These are phyloP conservation scores for Leccinum arenicola DNA, from an alignment of 768 basidiomycete species.

Conservation along the genomic window DNA sequence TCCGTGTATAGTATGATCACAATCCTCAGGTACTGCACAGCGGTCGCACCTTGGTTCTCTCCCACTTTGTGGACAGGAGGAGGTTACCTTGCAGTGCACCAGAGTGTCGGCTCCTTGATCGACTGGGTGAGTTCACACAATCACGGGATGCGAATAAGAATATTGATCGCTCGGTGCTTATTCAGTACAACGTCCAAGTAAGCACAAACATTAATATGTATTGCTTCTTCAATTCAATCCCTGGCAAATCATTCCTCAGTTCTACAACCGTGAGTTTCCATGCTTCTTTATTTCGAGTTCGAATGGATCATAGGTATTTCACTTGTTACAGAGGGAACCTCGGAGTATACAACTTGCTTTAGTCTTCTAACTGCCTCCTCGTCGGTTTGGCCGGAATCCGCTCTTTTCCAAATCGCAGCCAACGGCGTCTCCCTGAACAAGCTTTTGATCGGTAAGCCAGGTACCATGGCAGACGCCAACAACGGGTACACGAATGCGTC, in stretches of 20 bases:
- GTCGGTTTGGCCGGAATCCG: slow-evolving; percentile 37
- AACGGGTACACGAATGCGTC: slow-evolving; percentile 55
- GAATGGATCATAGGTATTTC: neutral
- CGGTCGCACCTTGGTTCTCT: slow-evolving; percentile 45
- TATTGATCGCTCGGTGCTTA: too few relatives aligned
- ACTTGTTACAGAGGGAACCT: slow-evolving; percentile 29
- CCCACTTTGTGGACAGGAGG: slow-evolving; percentile 35
- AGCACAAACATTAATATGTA: neutral
- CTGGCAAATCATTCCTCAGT: neutral
- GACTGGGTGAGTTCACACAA: slow-evolving; percentile 36
- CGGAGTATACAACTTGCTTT: slow-evolving; percentile 37
- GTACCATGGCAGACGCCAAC: slow-evolving; percentile 43
- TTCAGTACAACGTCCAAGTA: neutral
- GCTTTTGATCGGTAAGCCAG: slow-evolving; percentile 75
- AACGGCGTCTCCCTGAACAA: slow-evolving; percentile 60
- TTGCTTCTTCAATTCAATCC: neutral
- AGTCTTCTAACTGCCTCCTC: slow-evolving; percentile 40
- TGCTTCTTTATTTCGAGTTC: neutral
- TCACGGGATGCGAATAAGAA: too few relatives aligned
- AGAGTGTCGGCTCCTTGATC: slow-evolving; percentile 39
- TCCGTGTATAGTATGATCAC: neutral
- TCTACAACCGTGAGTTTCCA: slow-evolving; percentile 15
- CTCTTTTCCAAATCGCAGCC: slow-evolving; percentile 45
- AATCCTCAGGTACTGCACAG: slow-evolving; percentile 13
- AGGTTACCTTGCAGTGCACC: slow-evolving; percentile 39